Conservation (phyloP, 2,329 filamentous ascomycete species). For the Paracoccidioides lutzii region DNA sequence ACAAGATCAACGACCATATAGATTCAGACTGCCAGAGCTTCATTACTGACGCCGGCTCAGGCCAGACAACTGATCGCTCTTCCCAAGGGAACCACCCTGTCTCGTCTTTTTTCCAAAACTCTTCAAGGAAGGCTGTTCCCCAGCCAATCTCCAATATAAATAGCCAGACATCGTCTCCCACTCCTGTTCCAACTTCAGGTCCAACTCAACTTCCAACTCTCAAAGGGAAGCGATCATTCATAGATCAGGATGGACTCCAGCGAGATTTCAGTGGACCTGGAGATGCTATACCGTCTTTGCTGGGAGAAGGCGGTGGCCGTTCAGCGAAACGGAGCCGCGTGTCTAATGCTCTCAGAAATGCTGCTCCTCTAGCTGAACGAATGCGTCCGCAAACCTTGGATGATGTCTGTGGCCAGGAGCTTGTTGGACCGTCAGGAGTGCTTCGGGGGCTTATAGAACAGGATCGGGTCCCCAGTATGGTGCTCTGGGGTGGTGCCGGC, state of each 20-base stretch:
- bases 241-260: slow-evolving; percentile 12
- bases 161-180: slow-evolving; percentile 16
- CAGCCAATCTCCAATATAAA: slow-evolving; percentile 12
- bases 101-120: slow-evolving; percentile 37
- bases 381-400: slow-evolving; percentile 80
- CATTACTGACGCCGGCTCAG: slow-evolving; percentile 37
- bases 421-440: slow-evolving; percentile 75
- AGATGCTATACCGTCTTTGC: neutral
- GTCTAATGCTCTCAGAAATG: slow-evolving; percentile 45
- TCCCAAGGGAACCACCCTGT: slow-evolving; percentile 28
- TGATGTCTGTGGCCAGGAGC: slow-evolving; percentile 79
- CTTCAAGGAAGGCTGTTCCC: slow-evolving; percentile 29
- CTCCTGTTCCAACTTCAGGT: slow-evolving; percentile 18
- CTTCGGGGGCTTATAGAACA: slow-evolving; percentile 75
- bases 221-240: slow-evolving; percentile 23
- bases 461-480: slow-evolving; percentile 83
- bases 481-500: slow-evolving; percentile 54
- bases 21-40: slow-evolving; percentile 67
- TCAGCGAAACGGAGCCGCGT: slow-evolving; percentile 52
- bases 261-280: neutral
- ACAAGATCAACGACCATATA: slow-evolving; percentile 78
- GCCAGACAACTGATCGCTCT: slow-evolving; percentile 29
- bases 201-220: slow-evolving; percentile 18
- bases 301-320: neutral
- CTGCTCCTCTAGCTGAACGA: slow-evolving; percentile 78